phyloP scores from a whole-genome alignment of 768 basidiomycete species.

The Hericium alpestre region DNA sequence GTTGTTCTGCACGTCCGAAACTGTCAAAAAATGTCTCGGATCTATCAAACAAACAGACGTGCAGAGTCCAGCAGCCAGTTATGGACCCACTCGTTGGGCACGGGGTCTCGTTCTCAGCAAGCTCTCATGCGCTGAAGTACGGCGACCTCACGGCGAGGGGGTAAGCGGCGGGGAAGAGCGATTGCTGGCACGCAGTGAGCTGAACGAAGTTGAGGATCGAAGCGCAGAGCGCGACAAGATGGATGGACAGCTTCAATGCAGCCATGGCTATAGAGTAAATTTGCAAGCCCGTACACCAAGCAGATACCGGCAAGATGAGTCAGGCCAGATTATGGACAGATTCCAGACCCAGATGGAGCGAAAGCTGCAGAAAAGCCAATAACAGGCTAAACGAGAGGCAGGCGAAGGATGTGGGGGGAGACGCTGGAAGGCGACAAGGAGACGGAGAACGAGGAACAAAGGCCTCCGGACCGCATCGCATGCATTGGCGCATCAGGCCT shows the following conservation, averaged over 20 bases:
- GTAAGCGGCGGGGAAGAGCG: constrained; percentile 14
- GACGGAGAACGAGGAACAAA: no score
- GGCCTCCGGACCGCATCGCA: no score
- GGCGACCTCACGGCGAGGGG: constrained; percentile 20
- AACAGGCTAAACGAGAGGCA: no score
- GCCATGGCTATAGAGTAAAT: no score
- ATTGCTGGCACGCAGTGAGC: not conserved
- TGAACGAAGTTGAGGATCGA: not conserved
- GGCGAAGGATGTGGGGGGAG: no score
- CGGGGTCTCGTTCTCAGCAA: not conserved
- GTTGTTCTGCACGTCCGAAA: not conserved
- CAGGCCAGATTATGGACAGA: not conserved
- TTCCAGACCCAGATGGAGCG: no score
- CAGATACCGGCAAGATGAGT: not conserved
- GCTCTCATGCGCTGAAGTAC: constrained; percentile 16
- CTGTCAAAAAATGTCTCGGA: not conserved
- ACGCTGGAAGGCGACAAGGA: no score
- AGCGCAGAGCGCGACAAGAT: not conserved
- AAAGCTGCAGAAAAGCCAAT: no score
- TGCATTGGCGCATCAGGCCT: no score
- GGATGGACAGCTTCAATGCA: not conserved
- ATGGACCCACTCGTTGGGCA: constrained; percentile 10
- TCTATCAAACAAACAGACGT: not conserved
- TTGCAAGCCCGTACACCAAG: not conserved
- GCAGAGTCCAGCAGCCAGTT: constrained; percentile 7